phyloP scores from a whole-genome alignment of 306 rosid genomes.

The Cucurbita pepo region DNA sequence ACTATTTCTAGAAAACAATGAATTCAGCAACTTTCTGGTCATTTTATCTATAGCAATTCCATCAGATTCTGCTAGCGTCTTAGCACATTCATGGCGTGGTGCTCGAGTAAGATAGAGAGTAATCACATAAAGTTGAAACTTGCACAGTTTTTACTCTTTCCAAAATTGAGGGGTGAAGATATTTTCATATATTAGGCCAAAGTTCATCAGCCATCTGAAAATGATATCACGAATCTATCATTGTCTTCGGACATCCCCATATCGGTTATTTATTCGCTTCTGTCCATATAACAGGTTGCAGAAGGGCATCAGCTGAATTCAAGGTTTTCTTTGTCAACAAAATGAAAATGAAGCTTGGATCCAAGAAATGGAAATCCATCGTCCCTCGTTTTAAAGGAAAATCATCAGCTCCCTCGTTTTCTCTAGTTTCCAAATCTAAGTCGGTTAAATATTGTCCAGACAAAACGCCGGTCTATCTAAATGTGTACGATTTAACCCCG shows the following conservation, averaged over 20 bases:
- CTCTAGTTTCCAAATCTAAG: constrained; percentile 53
- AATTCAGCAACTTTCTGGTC: background rate
- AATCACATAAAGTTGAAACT: background rate
- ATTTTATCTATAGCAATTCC: background rate
- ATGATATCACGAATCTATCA: background rate
- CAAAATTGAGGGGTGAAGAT: background rate
- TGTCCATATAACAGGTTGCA: background rate
- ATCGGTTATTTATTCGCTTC: background rate
- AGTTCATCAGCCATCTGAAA: background rate
- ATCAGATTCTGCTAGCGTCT: background rate
- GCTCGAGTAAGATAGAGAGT: background rate
- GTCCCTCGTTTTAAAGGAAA: constrained; percentile 66
- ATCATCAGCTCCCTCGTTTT: constrained; percentile 50
- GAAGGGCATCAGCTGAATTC: background rate
- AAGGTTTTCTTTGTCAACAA: background rate
- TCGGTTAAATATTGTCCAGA: constrained; percentile 46
- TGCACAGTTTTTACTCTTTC: background rate
- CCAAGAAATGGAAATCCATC: constrained; percentile 68
- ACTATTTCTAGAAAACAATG: background rate
- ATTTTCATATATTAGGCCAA: background rate
- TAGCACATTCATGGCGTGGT: too few species aligned
- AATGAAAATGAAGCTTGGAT: constrained; percentile 50
- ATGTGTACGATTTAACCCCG: constrained; percentile 90
- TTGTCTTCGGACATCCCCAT: background rate
- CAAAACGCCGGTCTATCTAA: constrained; percentile 70